Evolutionary conservation across 768 basidiomycete genomes (phyloP), one percentile per base, ranked within the genome.

Genomic region (Russula virescens): DNA sequence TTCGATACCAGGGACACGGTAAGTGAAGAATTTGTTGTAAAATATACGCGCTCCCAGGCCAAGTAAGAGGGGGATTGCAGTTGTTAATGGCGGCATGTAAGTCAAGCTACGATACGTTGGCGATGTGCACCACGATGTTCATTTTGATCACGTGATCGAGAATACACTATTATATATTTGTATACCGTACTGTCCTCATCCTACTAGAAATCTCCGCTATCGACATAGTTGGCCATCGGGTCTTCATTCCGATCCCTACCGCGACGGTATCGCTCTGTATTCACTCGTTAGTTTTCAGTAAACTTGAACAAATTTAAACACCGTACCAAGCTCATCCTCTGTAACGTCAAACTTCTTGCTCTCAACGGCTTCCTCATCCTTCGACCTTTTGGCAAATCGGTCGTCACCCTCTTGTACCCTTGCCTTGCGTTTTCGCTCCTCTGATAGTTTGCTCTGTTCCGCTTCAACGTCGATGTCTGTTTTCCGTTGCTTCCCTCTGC

Each of bases 211-310:
- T 64, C 53, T 82, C 84, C 48, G 73, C n/a, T 67, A 72, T 94
- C 94, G 55, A 91, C 80, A 71, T 94, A 94, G 72, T 90, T 91
- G 45, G 90, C 89, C 94, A 97, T 97, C 3, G 94, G 94, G 73
- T 97, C 94, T 61, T 94, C 91, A 52, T 80, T 77, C 75, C 86
- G 83, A 55, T 83, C 82, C 66, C 81, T 82, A 34, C 73, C 80
- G 83, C 93, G 86, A 61, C 94, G 83, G 74, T 95, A 97, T n/a
- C 89, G 90, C 87, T 97, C 93, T 91, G 78, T 64, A 72, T 68
- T 49, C 46, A n/a, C 26, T 62, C 14, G 61, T 52, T 69, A 71
- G 63, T 19, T 71, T 48, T 47, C 45, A 57, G 55, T 56, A 35
- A 28, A 66, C 3, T 42, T 49, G 56, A 61, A 58, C 34, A 40